These are phyloP conservation scores for Mortierella alpina DNA, from an alignment of 192 early-diverging fungal species.

Conservation along the genomic window DNA sequence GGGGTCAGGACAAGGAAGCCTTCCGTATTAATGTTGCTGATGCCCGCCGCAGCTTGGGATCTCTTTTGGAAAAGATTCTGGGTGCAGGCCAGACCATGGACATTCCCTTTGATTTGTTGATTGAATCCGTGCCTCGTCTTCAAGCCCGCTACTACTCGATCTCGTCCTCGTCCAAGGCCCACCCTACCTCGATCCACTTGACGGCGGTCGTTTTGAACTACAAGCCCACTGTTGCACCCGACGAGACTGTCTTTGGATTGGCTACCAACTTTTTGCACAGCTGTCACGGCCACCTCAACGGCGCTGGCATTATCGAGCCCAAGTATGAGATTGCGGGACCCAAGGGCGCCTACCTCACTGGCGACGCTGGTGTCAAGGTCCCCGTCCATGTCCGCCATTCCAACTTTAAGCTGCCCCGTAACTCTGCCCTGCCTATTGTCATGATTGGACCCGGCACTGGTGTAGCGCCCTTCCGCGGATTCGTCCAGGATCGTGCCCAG, in stretches of 20 bases:
- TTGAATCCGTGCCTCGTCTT: slow-evolving; percentile 86
- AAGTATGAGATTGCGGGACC: slow-evolving; percentile 61
- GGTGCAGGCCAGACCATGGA: slow-evolving; percentile 59
- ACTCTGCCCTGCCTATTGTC: slow-evolving; percentile 82
- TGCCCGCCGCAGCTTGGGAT: slow-evolving; percentile 76
- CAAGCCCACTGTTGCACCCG: slow-evolving; percentile 59
- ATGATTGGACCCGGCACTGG: slow-evolving; percentile 99
- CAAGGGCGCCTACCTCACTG: slow-evolving; percentile 41
- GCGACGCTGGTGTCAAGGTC: slow-evolving; percentile 62
- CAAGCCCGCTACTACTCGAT: slow-evolving; percentile 97
- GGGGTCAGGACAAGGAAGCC: slow-evolving; percentile 77
- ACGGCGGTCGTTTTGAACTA: slow-evolving; percentile 94
- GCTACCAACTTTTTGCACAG: slow-evolving; percentile 90
- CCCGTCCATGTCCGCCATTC: slow-evolving; percentile 92
- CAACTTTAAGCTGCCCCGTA: slow-evolving; percentile 90
- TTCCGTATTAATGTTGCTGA: slow-evolving; percentile 70
- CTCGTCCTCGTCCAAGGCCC: slow-evolving; percentile 86
- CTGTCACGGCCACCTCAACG: slow-evolving; percentile 63
- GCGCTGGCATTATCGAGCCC: slow-evolving; percentile 37
- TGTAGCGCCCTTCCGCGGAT: slow-evolving; percentile 98
- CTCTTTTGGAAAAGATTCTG: slow-evolving; percentile 78
- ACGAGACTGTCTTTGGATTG: slow-evolving; percentile 78
- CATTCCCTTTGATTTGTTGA: slow-evolving; percentile 84
- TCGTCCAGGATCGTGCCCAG: slow-evolving; percentile 88
- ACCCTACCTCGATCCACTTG: slow-evolving; percentile 80